Conservation (phyloP, 768 basidiomycete genomes). For the Arthromyces matolae region DNA sequence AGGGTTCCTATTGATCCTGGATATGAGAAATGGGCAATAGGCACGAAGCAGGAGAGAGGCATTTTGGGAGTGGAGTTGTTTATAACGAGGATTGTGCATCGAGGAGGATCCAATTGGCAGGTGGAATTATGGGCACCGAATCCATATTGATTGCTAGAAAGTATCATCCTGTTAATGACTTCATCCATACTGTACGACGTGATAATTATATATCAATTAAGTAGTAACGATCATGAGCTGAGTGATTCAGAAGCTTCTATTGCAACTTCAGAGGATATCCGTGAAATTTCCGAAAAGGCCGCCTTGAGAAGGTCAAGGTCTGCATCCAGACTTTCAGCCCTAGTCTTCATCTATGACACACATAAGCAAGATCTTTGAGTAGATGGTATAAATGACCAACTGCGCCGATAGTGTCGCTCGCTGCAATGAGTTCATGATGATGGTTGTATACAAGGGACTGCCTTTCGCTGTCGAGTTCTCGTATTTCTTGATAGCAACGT, state of each 20-base stretch:
- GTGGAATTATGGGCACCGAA: constrained; percentile 35
- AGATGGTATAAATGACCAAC: constrained; percentile 37
- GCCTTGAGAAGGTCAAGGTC: constrained; percentile 78
- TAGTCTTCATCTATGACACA: constrained; percentile 72
- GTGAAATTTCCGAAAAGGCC: constrained; percentile 85
- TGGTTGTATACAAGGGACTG: constrained; percentile 94
- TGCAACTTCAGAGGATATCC: constrained; percentile 66
- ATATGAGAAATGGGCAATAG: constrained; percentile 35
- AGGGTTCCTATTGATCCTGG: constrained; percentile 29
- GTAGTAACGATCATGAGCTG: background rate
- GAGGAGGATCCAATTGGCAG: constrained; percentile 41
- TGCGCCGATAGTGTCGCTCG: constrained; percentile 85
- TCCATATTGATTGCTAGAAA: background rate
- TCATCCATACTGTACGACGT: constrained; percentile 1
- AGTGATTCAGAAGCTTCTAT: constrained; percentile 34
- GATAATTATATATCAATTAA: background rate
- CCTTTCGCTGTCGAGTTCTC: constrained; percentile 81
- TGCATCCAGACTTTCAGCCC: constrained; percentile 80
- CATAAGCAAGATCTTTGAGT: background rate
- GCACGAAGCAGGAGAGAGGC: constrained; percentile 17
- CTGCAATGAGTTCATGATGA: constrained; percentile 92
- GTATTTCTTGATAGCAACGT: constrained; percentile 70
- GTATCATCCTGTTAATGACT: constrained; percentile 2
- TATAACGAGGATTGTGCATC: constrained; percentile 36
- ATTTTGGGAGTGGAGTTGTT: constrained; percentile 29